phyloP scores from a whole-genome alignment of 2,329 filamentous ascomycete genomes.

The Xylariales sp. region DNA sequence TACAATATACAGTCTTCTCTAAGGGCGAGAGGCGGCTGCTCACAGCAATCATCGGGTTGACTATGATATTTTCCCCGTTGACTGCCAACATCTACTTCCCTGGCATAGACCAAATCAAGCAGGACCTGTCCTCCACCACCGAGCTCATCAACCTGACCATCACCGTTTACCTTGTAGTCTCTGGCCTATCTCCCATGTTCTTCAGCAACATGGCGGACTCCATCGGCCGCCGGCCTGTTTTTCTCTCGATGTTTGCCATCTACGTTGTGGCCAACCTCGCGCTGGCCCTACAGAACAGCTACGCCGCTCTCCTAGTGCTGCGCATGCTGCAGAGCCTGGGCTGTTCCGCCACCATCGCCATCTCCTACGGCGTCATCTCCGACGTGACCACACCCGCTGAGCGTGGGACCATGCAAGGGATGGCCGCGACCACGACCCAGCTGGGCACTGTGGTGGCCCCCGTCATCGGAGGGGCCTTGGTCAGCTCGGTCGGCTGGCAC shows the following conservation, averaged over 20 bases:
- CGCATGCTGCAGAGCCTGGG: conserved; percentile 11
- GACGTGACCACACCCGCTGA: conserved; percentile 7
- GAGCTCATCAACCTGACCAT: conserved; percentile 9
- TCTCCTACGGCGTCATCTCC: conserved; percentile 10
- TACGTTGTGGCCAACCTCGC: conserved; percentile 49
- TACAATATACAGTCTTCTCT: conserved; percentile 3
- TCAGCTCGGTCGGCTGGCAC: neutral
- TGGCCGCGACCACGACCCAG: conserved; percentile 8
- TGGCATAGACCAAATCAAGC: conserved; percentile 3
- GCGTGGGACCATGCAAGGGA: conserved; percentile 8
- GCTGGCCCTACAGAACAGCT: conserved; percentile 17
- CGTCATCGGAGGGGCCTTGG: conserved; percentile 10
- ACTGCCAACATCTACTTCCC: conserved; percentile 10
- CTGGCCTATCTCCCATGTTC: conserved; percentile 5
- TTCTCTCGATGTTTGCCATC: conserved; percentile 32
- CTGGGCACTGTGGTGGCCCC: conserved; percentile 8
- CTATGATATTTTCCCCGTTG: conserved; percentile 4
- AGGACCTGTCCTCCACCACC: neutral
- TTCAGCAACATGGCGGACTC: conserved; percentile 1
- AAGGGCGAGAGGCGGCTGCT: conserved; percentile 1
- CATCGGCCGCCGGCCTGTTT: conserved; percentile 28
- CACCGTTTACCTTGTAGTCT: conserved; percentile 6
- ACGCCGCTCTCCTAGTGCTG: conserved; percentile 8
- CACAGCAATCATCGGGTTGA: conserved; percentile 5
- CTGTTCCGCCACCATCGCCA: conserved; percentile 1